phyloP scores from a whole-genome alignment of 1,139 yeast genomes.

The Scheffersomyces segobiensis region DNA sequence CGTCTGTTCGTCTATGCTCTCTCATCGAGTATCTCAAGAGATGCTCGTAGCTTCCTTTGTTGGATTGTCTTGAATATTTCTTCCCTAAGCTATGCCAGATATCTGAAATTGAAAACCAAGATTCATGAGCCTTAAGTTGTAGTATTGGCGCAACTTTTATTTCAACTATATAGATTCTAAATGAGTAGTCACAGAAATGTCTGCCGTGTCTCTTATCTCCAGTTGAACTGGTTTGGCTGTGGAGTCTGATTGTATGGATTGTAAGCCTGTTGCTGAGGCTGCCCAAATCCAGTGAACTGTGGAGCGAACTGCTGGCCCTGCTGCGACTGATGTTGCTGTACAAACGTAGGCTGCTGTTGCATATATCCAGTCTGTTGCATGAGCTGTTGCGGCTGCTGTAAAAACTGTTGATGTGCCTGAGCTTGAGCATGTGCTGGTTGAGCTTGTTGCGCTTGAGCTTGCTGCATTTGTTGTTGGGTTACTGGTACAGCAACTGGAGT shows the following conservation, averaged over 20 bases:
- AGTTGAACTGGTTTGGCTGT: not conserved
- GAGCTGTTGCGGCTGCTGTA: slow-evolving; percentile 20
- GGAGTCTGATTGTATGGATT: not conserved
- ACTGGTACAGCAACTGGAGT: slow-evolving; percentile 27
- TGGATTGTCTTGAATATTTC: not conserved
- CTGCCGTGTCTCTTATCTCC: not conserved
- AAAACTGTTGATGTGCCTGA: slow-evolving; percentile 22
- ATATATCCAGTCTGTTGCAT: slow-evolving; percentile 6
- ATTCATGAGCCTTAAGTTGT: not conserved
- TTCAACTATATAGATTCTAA: not conserved
- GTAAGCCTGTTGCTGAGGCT: slow-evolving; percentile 2
- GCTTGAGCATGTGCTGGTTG: slow-evolving; percentile 19
- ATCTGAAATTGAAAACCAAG: not conserved
- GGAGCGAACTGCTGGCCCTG: slow-evolving; percentile 3
- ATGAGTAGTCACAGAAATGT: not conserved
- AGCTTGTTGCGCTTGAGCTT: slow-evolving; percentile 11
- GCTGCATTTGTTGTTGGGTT: slow-evolving; percentile 12
- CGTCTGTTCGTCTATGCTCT: not conserved
- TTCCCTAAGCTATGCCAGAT: not conserved
- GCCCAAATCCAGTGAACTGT: slow-evolving; percentile 16
- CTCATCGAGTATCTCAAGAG: not conserved
- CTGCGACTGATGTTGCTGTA: slow-evolving; percentile 6
- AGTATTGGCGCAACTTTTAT: not conserved
- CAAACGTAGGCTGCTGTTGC: slow-evolving; percentile 5
- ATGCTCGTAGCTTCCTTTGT: not conserved